Evolutionary conservation across 192 early-diverging fungal genomes (phyloP), one percentile per base, ranked within the genome.

Genomic region (Coemansia sp.): DNA sequence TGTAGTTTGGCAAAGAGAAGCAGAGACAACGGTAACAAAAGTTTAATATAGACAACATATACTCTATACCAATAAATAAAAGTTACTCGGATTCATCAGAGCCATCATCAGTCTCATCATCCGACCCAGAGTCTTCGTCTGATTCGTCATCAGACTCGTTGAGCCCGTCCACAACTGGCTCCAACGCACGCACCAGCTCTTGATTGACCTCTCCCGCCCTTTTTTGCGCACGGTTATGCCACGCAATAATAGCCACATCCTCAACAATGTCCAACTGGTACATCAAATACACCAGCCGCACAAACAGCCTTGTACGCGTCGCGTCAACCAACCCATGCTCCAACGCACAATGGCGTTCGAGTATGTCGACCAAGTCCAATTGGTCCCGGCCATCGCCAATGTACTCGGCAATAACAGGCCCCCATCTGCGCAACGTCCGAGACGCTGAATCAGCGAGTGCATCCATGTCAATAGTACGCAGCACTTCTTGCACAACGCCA

Each of bases 181-280:
- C 67, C 62, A 92, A 84, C 52, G 81, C 73, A 55, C 88, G 87
- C 23, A 81, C 54, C 9, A 81, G 63, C 68, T 73, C 60, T 62
- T 68, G 37, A 58, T 82, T 59, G 14, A 82, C 83, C 0, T 68
- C 56, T 21, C 19, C 19, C 11, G 66, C 70, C 50, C 75, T 76
- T 56, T 79, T 81, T 11, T 75, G 68, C 21, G 70, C 68, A 41
- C 84, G 76, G 47, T 83, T 73, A 65, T 87, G 87, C 95, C 95
- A 98, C 21, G 66, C 70, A 19, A 93, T 50, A 51, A 97, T 84
- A 3, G 85, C 82, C 32, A 93, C 88, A 59, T 95, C 94, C 64
- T 92, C 91, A 21, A 93, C 55, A 41, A 98, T 75, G 70, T 95
- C 93, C 19, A 84, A 62, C 55, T 96, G 86, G 73, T 94, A 96